Percentiles rank a stretch among this genome's conserved stretches.
Evolutionary conservation across 2,329 filamentous ascomycete genomes (phyloP).

Genomic region (Pseudogymnoascus sp.): DNA sequence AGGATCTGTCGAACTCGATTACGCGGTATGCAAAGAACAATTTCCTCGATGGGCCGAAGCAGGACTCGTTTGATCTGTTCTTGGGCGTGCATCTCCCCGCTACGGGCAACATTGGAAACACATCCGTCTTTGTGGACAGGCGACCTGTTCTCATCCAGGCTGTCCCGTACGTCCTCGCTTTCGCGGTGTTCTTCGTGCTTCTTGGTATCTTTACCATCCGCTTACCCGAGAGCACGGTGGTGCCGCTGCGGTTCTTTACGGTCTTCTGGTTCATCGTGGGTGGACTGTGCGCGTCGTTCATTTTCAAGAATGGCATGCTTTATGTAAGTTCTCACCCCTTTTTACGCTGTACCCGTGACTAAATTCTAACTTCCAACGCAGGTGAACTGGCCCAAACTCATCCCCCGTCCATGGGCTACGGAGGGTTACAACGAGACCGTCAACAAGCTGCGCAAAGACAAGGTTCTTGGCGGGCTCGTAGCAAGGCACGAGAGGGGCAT

Average conservation of each 20-base stretch:
- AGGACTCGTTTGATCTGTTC: slow-evolving; percentile 94
- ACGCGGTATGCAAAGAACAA: slow-evolving; percentile 91
- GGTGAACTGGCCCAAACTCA: slow-evolving; percentile 98
- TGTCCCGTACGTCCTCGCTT: slow-evolving; percentile 81
- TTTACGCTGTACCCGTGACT: neutral
- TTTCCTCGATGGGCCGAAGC: slow-evolving; percentile 84
- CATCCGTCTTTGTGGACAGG: slow-evolving; percentile 72
- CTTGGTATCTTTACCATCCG: slow-evolving; percentile 66
- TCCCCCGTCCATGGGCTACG: slow-evolving; percentile 74
- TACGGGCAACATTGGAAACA: slow-evolving; percentile 59
- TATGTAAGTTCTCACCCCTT: slow-evolving; percentile 59
- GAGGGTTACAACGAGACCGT: slow-evolving; percentile 88
- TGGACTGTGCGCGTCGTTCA: slow-evolving; percentile 66
- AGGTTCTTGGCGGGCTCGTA: slow-evolving; percentile 69
- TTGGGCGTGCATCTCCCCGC: slow-evolving; percentile 76
- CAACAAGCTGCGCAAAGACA: slow-evolving; percentile 71
- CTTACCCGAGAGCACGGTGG: slow-evolving; percentile 63
- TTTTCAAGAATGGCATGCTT: slow-evolving; percentile 78
- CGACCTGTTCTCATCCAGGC: slow-evolving; percentile 82
- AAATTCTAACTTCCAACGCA: slow-evolving; percentile 31
- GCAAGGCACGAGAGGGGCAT: slow-evolving; percentile 70
- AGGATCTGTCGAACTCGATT: slow-evolving; percentile 80
- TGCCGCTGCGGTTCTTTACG: slow-evolving; percentile 75
- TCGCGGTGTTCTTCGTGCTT: slow-evolving; percentile 75
- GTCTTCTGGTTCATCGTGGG: slow-evolving; percentile 67